Percentiles rank a stretch among this genome's conserved stretches.
phyloP scores from a whole-genome alignment of 345 rosid species.

The Lepidium sativum region DNA sequence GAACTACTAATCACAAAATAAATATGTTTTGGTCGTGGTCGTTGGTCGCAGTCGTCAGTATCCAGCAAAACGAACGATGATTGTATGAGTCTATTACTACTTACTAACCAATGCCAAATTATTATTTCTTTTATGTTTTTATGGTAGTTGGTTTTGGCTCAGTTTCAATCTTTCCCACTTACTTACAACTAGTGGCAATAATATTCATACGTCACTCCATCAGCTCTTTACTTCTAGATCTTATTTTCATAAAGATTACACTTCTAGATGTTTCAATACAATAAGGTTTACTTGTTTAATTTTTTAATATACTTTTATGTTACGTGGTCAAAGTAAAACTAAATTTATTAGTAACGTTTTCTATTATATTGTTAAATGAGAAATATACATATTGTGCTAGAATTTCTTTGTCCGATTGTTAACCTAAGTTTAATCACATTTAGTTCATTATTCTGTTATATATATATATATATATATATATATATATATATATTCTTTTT shows the following conservation, averaged over 20 bases:
- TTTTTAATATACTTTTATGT: no score
- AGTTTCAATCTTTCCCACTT: neutral
- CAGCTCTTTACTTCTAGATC: neutral
- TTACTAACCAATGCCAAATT: neutral
- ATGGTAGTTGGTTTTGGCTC: neutral
- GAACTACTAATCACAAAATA: no score
- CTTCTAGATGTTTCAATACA: neutral
- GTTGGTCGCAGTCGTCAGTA: no score
- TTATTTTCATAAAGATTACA: no score
- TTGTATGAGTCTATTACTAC: no score
- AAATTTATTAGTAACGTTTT: neutral
- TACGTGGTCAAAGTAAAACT: neutral
- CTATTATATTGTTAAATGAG: neutral
- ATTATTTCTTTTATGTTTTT: neutral
- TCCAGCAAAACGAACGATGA: no score
- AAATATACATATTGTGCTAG: neutral
- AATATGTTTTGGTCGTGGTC: no score
- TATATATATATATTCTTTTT: no score
- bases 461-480: neutral
- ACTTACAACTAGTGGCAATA: neutral
- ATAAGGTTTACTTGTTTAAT: neutral
- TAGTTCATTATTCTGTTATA: neutral
- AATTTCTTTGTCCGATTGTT: neutral
- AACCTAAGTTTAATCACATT: neutral
- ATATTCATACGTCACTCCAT: neutral